Base-by-base conservation (phyloP, 306 rosid genomes). In the Rosa lucieae region DNA sequence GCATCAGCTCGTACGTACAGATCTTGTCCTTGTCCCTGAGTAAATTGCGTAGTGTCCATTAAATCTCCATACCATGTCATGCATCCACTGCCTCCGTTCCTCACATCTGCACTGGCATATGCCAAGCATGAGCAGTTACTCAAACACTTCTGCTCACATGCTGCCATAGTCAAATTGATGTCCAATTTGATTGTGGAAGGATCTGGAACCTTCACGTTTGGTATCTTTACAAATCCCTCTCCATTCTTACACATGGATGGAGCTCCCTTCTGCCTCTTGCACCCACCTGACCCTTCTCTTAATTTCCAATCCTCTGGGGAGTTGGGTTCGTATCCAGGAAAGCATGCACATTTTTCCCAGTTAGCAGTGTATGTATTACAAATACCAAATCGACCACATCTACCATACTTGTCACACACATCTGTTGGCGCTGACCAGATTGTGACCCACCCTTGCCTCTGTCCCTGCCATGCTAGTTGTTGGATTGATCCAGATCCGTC, bases 291-390 rank as follows among this genome's bases (percentile, higher is more conserved):
- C 8, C 77, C 67, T n/a, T 88, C 91, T 74, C 84, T 81, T 5
- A 91, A 10, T 51, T 84, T 73, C 96, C 96, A 87, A 35, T 86
- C 81, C 1, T 29, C 74, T 9, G 79, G 69, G 3, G 70, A 74
- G 42, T 44, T 83, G 12, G 96, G 97, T 65, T 89, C 88, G 61
- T 85, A 89, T 8, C 98, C 97, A 0, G 93, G 96, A 1, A 88
- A 59, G 65, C 97, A 93, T 4, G 78, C 11, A 71, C 97, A 93
- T 56, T 52, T 74, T 43, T 74, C 83, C 12, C 77, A 63, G 2
- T 77, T 84, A 4, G 48, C 39, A 51, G 79, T 78, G 39, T 75
- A 77, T 2, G 90, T 82, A 52, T 91, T 48, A 52, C 96, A 93
- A 11, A 77, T 75, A 13, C 90, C 76, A 35, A 81, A 88, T 1